Base-by-base conservation (phyloP, 345 rosid species). In the Cardamine resedifolia region DNA sequence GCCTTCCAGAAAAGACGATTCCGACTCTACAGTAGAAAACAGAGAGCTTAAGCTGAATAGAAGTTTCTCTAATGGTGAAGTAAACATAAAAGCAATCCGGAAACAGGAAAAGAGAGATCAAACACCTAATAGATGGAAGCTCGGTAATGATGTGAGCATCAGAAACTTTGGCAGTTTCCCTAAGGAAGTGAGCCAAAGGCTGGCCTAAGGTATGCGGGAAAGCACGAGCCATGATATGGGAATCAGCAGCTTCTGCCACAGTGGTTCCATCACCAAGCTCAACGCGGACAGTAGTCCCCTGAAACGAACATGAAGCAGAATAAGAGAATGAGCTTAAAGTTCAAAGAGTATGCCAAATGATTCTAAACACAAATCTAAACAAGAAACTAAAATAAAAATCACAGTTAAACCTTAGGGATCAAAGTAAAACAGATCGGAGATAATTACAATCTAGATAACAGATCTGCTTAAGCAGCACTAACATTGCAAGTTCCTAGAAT, bases 261-360 rank as follows among this genome's bases (percentile, higher is more conserved):
- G 84, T 84, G 18, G 96, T 85, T 51, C 81, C 75, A 81, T 95
- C 99, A 30, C 99, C 99, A 79, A 87, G 79, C 80, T 92, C 98
- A 5, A 95, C 98, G 71, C 99, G 90, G 26, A 95, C 99, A n/a
- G 93, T 82, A 38, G 93, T 90, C 52, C 99, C 99, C 99, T 95
- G 84, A 59, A 64, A 26, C 74, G 63, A 26, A 41, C 10, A 38
- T 51, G 10, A 44, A 44, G 10, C 16, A 58, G 47, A 31, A 26
- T 0, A 64, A 3, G 56, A 11, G 21, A 7, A 26, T 36, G 16
- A 60, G 23, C 45, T 43, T 1, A 44, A 44, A 57, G 23, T 44
- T 33, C 21, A 64, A 48, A 30, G 49, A 49, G 10, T 14, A 45
- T 45, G 16, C 34, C 45, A 44, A 30, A 68, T 18, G 10, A 15